Percentiles rank a stretch among this genome's conserved stretches.
Evolutionary conservation across 2,329 filamentous ascomycete genomes (phyloP).

Genomic region (Talaromyces sp.): DNA sequence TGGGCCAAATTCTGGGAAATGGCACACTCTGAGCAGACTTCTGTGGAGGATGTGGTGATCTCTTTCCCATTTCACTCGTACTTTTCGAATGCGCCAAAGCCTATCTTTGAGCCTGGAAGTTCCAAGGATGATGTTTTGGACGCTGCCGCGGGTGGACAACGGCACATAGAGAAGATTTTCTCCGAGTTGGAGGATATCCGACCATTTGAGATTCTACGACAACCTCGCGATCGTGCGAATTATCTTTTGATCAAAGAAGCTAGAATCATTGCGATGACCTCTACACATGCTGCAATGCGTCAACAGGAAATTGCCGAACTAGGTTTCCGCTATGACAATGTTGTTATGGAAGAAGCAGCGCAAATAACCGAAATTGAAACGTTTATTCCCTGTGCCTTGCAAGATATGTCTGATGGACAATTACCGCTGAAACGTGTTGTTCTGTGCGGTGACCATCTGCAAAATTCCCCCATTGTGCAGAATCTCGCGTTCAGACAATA

Average conservation of each 20-base stretch:
- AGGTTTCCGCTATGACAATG: conserved; percentile 97
- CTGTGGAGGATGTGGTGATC: conserved; percentile 59
- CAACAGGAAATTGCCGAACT: conserved; percentile 82
- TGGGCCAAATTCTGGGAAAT: conserved; percentile 81
- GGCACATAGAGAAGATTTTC: conserved; percentile 86
- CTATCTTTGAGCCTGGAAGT: conserved; percentile 67
- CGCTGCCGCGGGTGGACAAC: conserved; percentile 76
- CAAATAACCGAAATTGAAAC: conserved; percentile 97
- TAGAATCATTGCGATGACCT: conserved; percentile 98
- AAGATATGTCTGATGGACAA: conserved; percentile 69
- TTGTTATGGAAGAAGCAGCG: conserved; percentile 97
- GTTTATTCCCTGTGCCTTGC: conserved; percentile 91
- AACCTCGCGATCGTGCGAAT: conserved; percentile 88
- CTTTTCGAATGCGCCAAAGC: conserved; percentile 82
- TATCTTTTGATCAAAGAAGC: conserved; percentile 94
- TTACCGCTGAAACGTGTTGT: conserved; percentile 81
- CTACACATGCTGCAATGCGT: conserved; percentile 93
- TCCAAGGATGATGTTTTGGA: conserved; percentile 67
- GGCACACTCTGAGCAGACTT: conserved; percentile 53
- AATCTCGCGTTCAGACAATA: conserved; percentile 92
- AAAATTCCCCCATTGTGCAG: conserved; percentile 94
- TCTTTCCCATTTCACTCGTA: conserved; percentile 85
- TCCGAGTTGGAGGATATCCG: conserved; percentile 86
- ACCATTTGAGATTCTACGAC: conserved; percentile 89
- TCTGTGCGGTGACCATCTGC: conserved; percentile 89